Percentiles rank a stretch among this genome's conserved stretches.
phyloP scores from a whole-genome alignment of 805 yeast genomes.

The Metschnikowia baotianmanensis region DNA sequence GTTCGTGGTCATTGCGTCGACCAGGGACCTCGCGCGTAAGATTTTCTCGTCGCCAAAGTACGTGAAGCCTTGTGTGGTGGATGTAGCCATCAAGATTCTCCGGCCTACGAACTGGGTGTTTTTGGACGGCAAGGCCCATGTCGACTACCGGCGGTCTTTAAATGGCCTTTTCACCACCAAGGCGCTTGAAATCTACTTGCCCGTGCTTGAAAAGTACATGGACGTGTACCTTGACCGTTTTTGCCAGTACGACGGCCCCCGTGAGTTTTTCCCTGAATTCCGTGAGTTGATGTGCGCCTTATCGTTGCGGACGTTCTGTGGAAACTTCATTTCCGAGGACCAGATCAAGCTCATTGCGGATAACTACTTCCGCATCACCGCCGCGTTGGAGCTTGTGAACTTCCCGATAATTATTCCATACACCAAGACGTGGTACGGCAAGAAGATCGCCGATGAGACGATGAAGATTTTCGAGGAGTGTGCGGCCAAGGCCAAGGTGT shows the following conservation, averaged over 20 bases:
- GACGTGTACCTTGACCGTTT: constrained; percentile 75
- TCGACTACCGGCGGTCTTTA: constrained; percentile 86
- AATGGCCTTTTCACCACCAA: constrained; percentile 84
- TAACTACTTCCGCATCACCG: constrained; percentile 87
- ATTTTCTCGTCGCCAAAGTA: constrained; percentile 59
- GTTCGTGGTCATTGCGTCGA: constrained; percentile 63
- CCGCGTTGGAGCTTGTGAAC: constrained; percentile 95
- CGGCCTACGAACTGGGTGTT: constrained; percentile 98
- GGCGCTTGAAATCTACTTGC: constrained; percentile 82
- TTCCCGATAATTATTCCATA: constrained; percentile 95
- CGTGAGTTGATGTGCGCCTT: constrained; percentile 96
- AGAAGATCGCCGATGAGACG: constrained; percentile 86
- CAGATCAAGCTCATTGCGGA: constrained; percentile 88
- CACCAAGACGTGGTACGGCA: constrained; percentile 98
- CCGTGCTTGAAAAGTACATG: constrained; percentile 80
- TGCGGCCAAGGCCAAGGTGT: constrained; percentile 82
- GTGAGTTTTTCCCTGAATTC: constrained; percentile 85
- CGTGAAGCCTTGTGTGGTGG: constrained; percentile 97
- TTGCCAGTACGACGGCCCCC: constrained; percentile 61
- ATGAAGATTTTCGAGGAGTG: constrained; percentile 89
- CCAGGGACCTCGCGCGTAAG: constrained; percentile 21
- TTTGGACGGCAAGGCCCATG: constrained; percentile 92
- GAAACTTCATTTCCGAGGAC: constrained; percentile 88
- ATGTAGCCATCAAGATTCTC: constrained; percentile 89
- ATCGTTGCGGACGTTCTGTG: constrained; percentile 91